A percentile compares a stretch with the other conserved stretches of the same genome.
Conservation (phyloP, 2,329 filamentous ascomycete species). For the Pyrenochaeta sp. region DNA sequence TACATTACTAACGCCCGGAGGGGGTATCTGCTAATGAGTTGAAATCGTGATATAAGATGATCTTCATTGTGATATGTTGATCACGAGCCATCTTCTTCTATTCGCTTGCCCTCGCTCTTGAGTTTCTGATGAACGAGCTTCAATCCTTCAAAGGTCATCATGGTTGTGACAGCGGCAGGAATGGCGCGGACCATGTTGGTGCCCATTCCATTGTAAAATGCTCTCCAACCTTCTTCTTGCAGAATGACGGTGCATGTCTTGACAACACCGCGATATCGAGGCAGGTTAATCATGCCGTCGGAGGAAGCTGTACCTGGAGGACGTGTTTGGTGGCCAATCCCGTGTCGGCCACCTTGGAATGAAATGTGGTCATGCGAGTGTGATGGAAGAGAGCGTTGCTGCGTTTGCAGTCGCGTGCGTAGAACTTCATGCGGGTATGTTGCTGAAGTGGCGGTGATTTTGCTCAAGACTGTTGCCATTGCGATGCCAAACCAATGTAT, state of each 20-base stretch:
- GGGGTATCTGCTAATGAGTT: slow-evolving; percentile 12
- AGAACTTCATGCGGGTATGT: slow-evolving; percentile 98
- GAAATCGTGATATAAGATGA: too few species aligned
- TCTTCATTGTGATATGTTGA: not conserved
- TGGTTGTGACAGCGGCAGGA: slow-evolving; percentile 94
- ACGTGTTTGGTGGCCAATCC: slow-evolving; percentile 53
- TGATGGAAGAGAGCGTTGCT: slow-evolving; percentile 72
- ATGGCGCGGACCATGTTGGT: slow-evolving; percentile 97
- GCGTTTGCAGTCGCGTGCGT: slow-evolving; percentile 90
- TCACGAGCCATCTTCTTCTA: slow-evolving; percentile 25
- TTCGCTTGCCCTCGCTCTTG: slow-evolving; percentile 60
- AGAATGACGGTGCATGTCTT: slow-evolving; percentile 86
- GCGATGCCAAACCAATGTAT: slow-evolving; percentile 85
- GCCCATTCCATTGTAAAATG: slow-evolving; percentile 96
- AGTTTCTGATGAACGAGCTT: slow-evolving; percentile 60
- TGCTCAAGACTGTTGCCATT: slow-evolving; percentile 89
- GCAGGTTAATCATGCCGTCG: slow-evolving; percentile 64
- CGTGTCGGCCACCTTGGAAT: slow-evolving; percentile 50
- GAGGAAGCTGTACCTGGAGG: slow-evolving; percentile 59
- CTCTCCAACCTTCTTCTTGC: slow-evolving; percentile 90
- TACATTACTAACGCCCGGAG: slow-evolving; percentile 24
- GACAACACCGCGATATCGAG: slow-evolving; percentile 77
- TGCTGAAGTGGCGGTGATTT: slow-evolving; percentile 90
- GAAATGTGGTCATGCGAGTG: slow-evolving; percentile 60
- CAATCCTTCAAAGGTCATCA: slow-evolving; percentile 93